Evolutionary conservation across 257 asterid species (phyloP), one percentile per base, ranked within the genome.

Genomic region (Henckelia pumila): DNA sequence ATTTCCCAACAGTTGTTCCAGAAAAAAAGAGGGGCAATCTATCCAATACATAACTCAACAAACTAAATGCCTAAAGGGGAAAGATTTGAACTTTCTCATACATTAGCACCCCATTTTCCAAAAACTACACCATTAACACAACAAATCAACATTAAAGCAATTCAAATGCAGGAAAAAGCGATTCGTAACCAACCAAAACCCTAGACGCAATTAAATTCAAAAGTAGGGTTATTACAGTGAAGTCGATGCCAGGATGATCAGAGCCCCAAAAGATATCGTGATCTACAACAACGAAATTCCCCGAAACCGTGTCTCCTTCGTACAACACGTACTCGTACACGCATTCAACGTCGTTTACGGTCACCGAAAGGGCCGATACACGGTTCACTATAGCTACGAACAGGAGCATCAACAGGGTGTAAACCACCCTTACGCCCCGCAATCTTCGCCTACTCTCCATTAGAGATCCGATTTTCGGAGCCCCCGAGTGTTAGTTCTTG

Each of bases 221-320:
- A 32, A 68, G 44, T 44, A 68, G 58, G 30, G 0, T 19, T 26
- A 7, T 1, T 86, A 92, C 98, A 16, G 74, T 75, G 68, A 92
- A 85, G 32, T 92, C 98, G 59, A 89, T 70, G 79, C 93, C 95
- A 50, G 93, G 89, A 68, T 84, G 87, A 73, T 84, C 88, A 50
- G 92, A 76, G 66, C 77, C 69, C 96, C 96, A 85, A 81, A 90
- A 90, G 59, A 73, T 71, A 66, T 93, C 99, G 76, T 87, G 89
- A 74, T 92, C 91, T 8, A 75, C 86, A 62, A 89, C 89, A 49
- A 92, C 96, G 77, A 92, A 89, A 75, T 89, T 89, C 4, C 98
- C 98, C 7, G 96, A 80, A 53, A 92, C 78, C 50, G 86, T 73
- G 75, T 92, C 98, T 68, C 84, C 92, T 55, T 86, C 89, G 76